Evolutionary conservation across 768 basidiomycete species (phyloP).

Genomic region (Pleurotus ostreatus): DNA sequence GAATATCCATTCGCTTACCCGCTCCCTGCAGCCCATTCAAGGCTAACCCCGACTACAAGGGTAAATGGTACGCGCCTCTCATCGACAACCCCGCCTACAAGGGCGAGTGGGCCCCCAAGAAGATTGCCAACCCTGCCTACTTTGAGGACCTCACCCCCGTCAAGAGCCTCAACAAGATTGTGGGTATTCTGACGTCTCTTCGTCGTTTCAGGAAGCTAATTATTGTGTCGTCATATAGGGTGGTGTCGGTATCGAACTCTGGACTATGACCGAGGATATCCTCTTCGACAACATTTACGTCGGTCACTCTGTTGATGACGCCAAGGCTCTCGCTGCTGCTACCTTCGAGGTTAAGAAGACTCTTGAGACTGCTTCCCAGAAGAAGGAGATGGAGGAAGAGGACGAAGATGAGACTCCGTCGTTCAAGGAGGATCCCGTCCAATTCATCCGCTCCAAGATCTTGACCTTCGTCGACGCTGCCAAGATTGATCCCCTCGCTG

Average conservation of each 20-base stretch:
- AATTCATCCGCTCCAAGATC: conserved; percentile 74
- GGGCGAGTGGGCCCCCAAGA: conserved; percentile 87
- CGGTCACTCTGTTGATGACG: conserved; percentile 85
- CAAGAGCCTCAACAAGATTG: conserved; percentile 82
- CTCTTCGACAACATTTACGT: conserved; percentile 93
- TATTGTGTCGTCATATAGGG: conserved; percentile 41
- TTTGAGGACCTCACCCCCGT: conserved; percentile 86
- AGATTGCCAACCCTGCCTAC: conserved; percentile 87
- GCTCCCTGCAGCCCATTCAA: conserved; percentile 55
- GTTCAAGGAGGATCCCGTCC: conserved; percentile 63
- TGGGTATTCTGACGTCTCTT: conserved; percentile 28
- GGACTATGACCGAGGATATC: conserved; percentile 98
- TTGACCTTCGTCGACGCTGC: conserved; percentile 77
- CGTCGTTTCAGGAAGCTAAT: no score
- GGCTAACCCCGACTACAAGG: conserved; percentile 94
- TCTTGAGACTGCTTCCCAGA: conserved; percentile 63
- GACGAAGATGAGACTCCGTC: conserved; percentile 35
- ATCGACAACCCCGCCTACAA: conserved; percentile 98
- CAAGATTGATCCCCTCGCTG: conserved; percentile 69
- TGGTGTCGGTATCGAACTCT: conserved; percentile 96
- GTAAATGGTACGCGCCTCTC: conserved; percentile 94
- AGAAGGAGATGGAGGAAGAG: conserved; percentile 49
- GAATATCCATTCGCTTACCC: conserved; percentile 5
- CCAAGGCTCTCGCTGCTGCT: conserved; percentile 76
- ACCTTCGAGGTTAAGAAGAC: conserved; percentile 91